These are phyloP conservation scores for Euphrasia arctica DNA, from an alignment of 305 asterid species.

Conservation along the genomic window DNA sequence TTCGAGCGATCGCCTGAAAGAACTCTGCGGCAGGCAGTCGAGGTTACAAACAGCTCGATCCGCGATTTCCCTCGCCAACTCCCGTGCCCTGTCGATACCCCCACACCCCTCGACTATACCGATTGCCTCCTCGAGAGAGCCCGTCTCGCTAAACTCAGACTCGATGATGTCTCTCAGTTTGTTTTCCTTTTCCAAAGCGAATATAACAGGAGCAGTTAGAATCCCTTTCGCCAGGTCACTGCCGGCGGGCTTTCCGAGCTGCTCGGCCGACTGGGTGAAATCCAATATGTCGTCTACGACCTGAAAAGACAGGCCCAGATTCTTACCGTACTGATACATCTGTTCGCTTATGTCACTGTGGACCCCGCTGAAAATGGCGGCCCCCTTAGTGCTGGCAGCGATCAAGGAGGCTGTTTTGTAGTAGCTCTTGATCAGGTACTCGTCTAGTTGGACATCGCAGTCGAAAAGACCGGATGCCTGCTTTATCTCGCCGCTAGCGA, in stretches of 20 bases:
- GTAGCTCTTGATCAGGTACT: conserved; percentile 87
- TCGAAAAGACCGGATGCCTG: conserved; percentile 88
- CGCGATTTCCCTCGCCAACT: conserved; percentile 73
- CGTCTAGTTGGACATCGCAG: conserved; percentile 84
- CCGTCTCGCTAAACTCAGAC: conserved; percentile 73
- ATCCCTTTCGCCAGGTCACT: conserved; percentile 86
- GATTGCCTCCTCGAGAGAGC: conserved; percentile 80
- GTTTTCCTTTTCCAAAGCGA: conserved; percentile 70
- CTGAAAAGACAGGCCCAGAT: conserved; percentile 87
- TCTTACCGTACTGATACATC: conserved; percentile 89
- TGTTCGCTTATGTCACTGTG: conserved; percentile 48
- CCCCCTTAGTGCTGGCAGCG: conserved; percentile 97
- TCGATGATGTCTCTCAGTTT: conserved; percentile 76
- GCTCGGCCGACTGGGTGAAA: conserved; percentile 93
- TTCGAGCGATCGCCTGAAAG: conserved; percentile 59
- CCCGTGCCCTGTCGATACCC: conserved; percentile 72
- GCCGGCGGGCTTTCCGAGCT: conserved; percentile 95
- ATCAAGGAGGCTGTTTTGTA: conserved; percentile 92
- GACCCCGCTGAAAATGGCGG: conserved; percentile 82
- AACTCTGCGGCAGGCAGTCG: conserved; percentile 59
- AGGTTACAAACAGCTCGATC: conserved; percentile 62
- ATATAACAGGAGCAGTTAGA: conserved; percentile 85
- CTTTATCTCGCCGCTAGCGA: conserved; percentile 97
- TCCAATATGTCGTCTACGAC: conserved; percentile 88
- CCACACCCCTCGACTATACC: conserved; percentile 64